phyloP scores from a whole-genome alignment of 139 green algal genomes.

The Tetradesmus obliquus region DNA sequence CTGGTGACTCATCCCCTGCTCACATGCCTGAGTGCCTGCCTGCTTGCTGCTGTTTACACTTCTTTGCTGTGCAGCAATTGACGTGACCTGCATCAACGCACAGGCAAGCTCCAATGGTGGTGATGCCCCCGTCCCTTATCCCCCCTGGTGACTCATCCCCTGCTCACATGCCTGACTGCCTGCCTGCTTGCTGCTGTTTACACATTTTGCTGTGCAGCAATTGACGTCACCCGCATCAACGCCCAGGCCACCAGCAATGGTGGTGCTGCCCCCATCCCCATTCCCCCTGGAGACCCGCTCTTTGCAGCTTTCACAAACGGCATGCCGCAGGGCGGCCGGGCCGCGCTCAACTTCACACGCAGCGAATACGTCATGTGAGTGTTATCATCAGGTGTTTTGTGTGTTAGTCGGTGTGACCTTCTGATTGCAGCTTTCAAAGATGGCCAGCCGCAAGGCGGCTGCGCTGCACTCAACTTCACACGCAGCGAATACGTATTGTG shows the following conservation, averaged over 20 bases:
- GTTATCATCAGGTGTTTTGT: no score
- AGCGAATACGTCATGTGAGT: not conserved
- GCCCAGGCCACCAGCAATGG: not conserved
- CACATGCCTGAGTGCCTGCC: no score
- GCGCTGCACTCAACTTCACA: not conserved
- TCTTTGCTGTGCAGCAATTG: not conserved
- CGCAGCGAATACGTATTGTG: conserved; percentile 2
- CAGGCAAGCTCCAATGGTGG: not conserved
- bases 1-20: no score
- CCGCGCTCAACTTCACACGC: not conserved
- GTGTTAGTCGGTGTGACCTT: not conserved
- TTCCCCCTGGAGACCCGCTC: not conserved
- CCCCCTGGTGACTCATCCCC: not conserved
- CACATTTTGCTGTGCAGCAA: not conserved
- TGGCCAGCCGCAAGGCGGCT: not conserved
- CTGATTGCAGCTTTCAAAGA: conserved; percentile 7
- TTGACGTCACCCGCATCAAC: not conserved
- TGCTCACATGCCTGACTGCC: not conserved
- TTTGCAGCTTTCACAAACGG: not conserved
- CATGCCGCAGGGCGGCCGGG: not conserved
- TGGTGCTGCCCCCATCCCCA: not conserved
- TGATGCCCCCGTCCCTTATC: not conserved
- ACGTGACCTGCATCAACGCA: not conserved
- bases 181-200: not conserved
- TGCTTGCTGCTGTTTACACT: no score